Conservation (phyloP, 176 grass and related monocot genomes). For the Hordeum marinum region DNA sequence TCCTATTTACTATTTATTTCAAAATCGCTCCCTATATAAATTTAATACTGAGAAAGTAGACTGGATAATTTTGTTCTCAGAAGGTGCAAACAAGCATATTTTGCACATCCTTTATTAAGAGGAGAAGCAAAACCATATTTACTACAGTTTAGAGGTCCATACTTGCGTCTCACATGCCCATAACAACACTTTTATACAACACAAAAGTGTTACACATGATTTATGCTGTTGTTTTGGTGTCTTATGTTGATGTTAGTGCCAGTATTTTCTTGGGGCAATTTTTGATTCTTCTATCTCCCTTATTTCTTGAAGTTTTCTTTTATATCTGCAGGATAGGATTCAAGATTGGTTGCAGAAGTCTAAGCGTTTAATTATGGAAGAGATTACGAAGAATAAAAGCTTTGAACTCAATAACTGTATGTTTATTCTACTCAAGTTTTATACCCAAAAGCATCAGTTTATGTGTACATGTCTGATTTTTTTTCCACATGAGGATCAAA, state of each 20-base stretch:
- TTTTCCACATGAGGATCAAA: background rate
- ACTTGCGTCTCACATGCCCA: background rate
- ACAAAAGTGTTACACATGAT: background rate
- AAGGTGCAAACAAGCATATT: conserved; percentile 3
- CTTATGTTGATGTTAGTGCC: background rate
- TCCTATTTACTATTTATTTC: background rate
- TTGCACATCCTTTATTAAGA: background rate
- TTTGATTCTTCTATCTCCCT: background rate
- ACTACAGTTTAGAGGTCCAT: background rate
- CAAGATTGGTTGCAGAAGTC: conserved; percentile 74
- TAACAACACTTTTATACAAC: background rate
- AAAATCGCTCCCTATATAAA: background rate
- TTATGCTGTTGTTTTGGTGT: background rate
- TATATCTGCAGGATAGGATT: conserved; percentile 71
- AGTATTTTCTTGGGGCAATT: background rate
- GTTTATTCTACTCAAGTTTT: conserved; percentile 28
- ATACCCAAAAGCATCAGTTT: background rate
- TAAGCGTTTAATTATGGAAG: conserved; percentile 66
- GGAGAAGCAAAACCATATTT: background rate
- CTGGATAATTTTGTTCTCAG: background rate
- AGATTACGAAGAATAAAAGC: conserved; percentile 67
- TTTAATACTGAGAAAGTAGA: background rate
- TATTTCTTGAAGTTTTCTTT: conserved; percentile 10
- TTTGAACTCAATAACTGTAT: conserved; percentile 57
- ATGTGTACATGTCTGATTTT: background rate